phyloP scores from a whole-genome alignment of 441 rosid species.

The Corymbia calophylla region DNA sequence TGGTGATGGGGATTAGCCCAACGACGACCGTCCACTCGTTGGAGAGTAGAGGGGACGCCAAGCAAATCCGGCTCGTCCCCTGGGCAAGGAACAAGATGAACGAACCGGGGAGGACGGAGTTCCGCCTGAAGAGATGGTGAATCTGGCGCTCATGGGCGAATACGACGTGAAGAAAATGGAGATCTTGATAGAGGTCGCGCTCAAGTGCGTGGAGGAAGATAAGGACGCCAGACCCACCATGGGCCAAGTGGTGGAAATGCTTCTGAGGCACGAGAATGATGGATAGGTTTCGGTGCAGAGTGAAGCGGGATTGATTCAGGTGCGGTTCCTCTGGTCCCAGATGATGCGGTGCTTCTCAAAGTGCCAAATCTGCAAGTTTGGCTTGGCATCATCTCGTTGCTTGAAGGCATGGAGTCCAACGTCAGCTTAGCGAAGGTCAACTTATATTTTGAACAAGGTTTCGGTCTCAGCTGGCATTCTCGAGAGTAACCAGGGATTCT shows the following conservation, averaged over 20 bases:
- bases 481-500: too few species aligned
- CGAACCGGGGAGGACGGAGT: background rate
- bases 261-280: background rate
- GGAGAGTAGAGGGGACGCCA: background rate
- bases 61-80: background rate
- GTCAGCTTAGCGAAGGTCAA: too few species aligned
- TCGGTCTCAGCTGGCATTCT: too few species aligned
- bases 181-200: background rate
- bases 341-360: background rate
- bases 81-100: background rate
- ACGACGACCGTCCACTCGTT: background rate
- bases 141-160: background rate
- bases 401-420: background rate
- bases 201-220: background rate
- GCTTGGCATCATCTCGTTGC: background rate
- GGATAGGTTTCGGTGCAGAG: background rate
- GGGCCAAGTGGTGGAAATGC: background rate
- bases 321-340: background rate
- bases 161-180: background rate
- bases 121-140: background rate
- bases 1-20: background rate
- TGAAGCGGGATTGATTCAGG: background rate
- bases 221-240: background rate
- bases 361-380: background rate
- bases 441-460: too few species aligned